Evolutionary conservation across 139 green algal species (phyloP), one percentile per base, ranked within the genome.

Genomic region (Chloropicon primus): DNA sequence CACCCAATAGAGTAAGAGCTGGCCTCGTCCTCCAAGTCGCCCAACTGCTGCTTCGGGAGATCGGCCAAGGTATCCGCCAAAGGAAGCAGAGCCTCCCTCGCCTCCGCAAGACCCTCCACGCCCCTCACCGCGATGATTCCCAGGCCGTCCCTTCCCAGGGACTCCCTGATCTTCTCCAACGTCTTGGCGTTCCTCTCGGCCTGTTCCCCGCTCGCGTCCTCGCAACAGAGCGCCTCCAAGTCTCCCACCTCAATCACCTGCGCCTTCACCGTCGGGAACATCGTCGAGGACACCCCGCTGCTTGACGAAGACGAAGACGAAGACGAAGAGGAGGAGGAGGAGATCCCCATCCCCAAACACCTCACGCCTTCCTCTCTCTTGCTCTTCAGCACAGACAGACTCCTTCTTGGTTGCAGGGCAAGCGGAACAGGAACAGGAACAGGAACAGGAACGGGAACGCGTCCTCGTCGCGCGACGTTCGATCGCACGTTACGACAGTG

Each of bases 1-100:
- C 90, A 94, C 0, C 90, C 90, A 22, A 93, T 80, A 78, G 85
- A 91, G 83, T 90, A 94, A 22, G 25, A 27, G 54, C 76, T 86
- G 1, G 26, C 53, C 1, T 81, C 25, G 28, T 93, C 85, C 71
- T 90, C 90, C 22, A 80, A 84, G 1, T n/a, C 24, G 1, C n/a
- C 26, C 72, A 77, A 77, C 1, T 80, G 72, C 2, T 27, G 24
- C 0, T 82, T 72, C 1, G 87, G 82, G 53, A 91, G 72, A 10
- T 26, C 22, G 81, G 88, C 86, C 26, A 94, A 83, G 0, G 62
- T 17, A 1, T 78, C 54, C 0, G 87, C 85, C 2, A 91, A 73
- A 0, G 85, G 88, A 29, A 94, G 80, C 53, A 94, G 81, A 2
- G 3, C 1, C 3, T 78, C 10, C 1, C 90, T 79, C 22, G 83